Base-by-base conservation (phyloP, 805 yeast species). In the Starmerella riodocensis region DNA sequence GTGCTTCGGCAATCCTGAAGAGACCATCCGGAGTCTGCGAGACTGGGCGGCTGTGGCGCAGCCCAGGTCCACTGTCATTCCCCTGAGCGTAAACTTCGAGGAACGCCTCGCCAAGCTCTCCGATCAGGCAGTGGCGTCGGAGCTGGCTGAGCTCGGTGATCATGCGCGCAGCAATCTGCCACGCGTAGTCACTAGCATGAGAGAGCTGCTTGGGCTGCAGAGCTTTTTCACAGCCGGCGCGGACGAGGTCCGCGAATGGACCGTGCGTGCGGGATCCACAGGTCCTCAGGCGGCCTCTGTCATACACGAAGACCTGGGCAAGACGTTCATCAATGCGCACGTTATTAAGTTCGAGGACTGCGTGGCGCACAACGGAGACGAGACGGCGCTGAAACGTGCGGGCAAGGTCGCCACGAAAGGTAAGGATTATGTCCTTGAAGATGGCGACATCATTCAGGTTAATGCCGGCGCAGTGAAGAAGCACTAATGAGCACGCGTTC, bases 201-300 rank as follows among this genome's bases (percentile, higher is more conserved):
- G 93, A 55, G 58, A 65, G 42, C 69, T 73, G 42, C 65, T 85
- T 42, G 73, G 76, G 38, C 65, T 85, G 55, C 80, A 83, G 18
- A 79, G 93, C 29, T 85, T 73, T 59, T 85, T 78, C 62, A 85
- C 96, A 0, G 81, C 93, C 55, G 95, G 95, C 22, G 35, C 33
- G 20, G 66, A 69, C 37, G 94, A 85, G 60, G 86, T 80, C 8
- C 66, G 88, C 53, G 93, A 85, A 58, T 85, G 96, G 96, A 79
- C 85, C 14, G 67, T 85, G 39, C 69, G 86, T 55, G 66, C 67
- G 38, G 82, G 84, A 23, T 70, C 79, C 14, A 70, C 73, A 27
- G 94, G 93, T 2, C 86, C 88, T 28, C 81, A 81, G 46, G 94
- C 93, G 2, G 95, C 95, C 1, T 93, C 86, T 18, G 77, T 78